Conservation (phyloP, 2,329 filamentous ascomycete genomes). For the Thielaviopsis punctulata region DNA sequence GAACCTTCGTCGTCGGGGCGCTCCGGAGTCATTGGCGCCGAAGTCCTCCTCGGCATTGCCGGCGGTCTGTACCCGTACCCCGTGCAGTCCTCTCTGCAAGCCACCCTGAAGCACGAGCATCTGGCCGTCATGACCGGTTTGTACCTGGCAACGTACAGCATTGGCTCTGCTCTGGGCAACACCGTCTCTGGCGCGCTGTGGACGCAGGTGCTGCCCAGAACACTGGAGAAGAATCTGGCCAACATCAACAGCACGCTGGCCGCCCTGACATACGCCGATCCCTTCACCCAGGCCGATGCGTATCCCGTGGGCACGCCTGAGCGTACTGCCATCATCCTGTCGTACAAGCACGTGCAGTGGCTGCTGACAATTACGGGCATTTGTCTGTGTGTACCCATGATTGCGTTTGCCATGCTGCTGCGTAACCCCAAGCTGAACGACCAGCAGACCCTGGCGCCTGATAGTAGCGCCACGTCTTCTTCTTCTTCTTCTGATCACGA, state of each 20-base stretch:
- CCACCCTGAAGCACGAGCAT: conserved; percentile 28
- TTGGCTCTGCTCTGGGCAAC: conserved; percentile 42
- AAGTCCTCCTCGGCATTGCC: conserved; percentile 44
- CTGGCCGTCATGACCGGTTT: conserved; percentile 47
- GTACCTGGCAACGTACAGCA: conserved; percentile 43
- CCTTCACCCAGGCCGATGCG: conserved; percentile 19
- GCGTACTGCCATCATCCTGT: conserved; percentile 24
- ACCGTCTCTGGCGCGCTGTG: conserved; percentile 44
- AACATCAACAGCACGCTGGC: conserved; percentile 24
- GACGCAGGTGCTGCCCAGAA: conserved; percentile 34
- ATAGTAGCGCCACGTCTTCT: no score
- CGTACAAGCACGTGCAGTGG: conserved; percentile 30
- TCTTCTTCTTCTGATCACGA: background rate
- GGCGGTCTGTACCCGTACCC: conserved; percentile 43
- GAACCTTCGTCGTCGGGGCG: conserved; percentile 24
- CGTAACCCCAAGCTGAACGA: conserved; percentile 30
- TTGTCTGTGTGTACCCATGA: conserved; percentile 30
- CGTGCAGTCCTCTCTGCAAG: conserved; percentile 28
- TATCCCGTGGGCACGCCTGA: conserved; percentile 27
- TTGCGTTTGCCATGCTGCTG: conserved; percentile 25
- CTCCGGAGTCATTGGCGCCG: conserved; percentile 41
- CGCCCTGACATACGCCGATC: conserved; percentile 19
- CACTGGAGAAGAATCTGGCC: conserved; percentile 24
- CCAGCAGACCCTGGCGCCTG: conserved; percentile 26
- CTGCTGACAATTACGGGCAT: conserved; percentile 31